These are phyloP conservation scores for Galerina sulciceps DNA, from an alignment of 768 basidiomycete species.

Conservation along the genomic window DNA sequence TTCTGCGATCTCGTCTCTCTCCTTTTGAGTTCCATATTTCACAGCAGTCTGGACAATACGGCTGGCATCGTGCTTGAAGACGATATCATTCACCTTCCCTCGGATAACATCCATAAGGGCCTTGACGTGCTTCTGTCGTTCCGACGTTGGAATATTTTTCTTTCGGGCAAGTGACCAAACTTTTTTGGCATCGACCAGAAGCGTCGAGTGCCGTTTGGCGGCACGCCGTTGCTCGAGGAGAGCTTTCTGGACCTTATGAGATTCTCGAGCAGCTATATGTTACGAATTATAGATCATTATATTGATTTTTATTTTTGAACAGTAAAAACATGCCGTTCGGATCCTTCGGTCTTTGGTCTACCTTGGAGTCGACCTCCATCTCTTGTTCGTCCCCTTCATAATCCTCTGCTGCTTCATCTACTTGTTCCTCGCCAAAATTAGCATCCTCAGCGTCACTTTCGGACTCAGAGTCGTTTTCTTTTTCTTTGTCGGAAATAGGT, in stretches of 20 bases:
- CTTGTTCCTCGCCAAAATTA: constrained; percentile 34
- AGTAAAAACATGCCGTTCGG: constrained; percentile 52
- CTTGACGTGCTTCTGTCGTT: constrained; percentile 75
- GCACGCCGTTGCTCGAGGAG: constrained; percentile 73
- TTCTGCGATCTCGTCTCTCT: constrained; percentile 78
- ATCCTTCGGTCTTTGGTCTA: constrained; percentile 50
- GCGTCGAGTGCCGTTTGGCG: constrained; percentile 74
- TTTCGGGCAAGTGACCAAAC: constrained; percentile 79
- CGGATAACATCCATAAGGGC: constrained; percentile 78
- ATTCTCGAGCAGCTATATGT: constrained; percentile 61
- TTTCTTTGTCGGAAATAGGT: constrained; percentile 31
- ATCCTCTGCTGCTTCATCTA: constrained; percentile 37
- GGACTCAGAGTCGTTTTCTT: constrained; percentile 42
- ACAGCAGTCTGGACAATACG: constrained; percentile 83
- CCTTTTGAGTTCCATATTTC: constrained; percentile 76
- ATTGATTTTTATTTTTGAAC: constrained; percentile 1
- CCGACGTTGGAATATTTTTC: constrained; percentile 68
- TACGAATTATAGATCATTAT: background rate
- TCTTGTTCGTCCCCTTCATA: constrained; percentile 39
- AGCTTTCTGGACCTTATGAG: constrained; percentile 71
- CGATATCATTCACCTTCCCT: constrained; percentile 84
- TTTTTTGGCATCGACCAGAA: constrained; percentile 74
- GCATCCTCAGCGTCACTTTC: constrained; percentile 39
- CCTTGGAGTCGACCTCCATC: constrained; percentile 30
- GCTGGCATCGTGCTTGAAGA: constrained; percentile 91